A percentile compares a stretch with the other conserved stretches of the same genome.
Evolutionary conservation across 768 basidiomycete species (phyloP).

Genomic region (Panaeolus cyanescens): DNA sequence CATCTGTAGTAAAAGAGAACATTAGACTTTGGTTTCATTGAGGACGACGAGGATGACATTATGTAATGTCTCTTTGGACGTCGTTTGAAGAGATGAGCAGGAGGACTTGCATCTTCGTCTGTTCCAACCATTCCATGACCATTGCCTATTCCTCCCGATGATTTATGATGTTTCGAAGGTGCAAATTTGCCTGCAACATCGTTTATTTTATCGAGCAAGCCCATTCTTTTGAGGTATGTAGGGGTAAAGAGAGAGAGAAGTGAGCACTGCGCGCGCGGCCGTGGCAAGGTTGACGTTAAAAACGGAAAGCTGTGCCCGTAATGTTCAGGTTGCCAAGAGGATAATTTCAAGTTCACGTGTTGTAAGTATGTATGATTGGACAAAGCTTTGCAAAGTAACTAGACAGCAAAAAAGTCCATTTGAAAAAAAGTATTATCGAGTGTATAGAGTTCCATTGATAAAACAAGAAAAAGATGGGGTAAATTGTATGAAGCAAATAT

Average conservation of each 20-base stretch:
- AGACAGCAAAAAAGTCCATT: neutral
- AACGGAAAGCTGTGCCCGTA: slow-evolving; percentile 8
- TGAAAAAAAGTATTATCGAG: neutral
- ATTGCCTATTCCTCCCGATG: slow-evolving; percentile 58
- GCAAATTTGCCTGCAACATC: slow-evolving; percentile 48
- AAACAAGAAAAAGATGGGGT: neutral
- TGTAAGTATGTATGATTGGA: slow-evolving; percentile 4
- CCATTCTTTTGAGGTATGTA: slow-evolving; percentile 35
- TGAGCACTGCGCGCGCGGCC: neutral
- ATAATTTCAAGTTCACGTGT: slow-evolving; percentile 7
- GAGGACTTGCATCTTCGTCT: slow-evolving; percentile 67
- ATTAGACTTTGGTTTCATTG: slow-evolving; percentile 12
- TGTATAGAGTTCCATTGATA: neutral
- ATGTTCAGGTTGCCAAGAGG: neutral
- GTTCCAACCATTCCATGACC: slow-evolving; percentile 61
- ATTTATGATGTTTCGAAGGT: slow-evolving; percentile 42
- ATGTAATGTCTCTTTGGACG: neutral
- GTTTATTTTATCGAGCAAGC: slow-evolving; percentile 58
- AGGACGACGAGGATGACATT: slow-evolving; percentile 17
- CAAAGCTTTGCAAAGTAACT: neutral
- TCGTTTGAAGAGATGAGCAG: slow-evolving; percentile 4
- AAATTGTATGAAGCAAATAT: neutral
- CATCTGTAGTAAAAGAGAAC: slow-evolving; percentile 53
- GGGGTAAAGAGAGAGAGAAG: neutral
- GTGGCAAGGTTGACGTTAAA: slow-evolving; percentile 6